phyloP scores from a whole-genome alignment of 2,329 filamentous ascomycete species.

The Alternaria brassicicola region DNA sequence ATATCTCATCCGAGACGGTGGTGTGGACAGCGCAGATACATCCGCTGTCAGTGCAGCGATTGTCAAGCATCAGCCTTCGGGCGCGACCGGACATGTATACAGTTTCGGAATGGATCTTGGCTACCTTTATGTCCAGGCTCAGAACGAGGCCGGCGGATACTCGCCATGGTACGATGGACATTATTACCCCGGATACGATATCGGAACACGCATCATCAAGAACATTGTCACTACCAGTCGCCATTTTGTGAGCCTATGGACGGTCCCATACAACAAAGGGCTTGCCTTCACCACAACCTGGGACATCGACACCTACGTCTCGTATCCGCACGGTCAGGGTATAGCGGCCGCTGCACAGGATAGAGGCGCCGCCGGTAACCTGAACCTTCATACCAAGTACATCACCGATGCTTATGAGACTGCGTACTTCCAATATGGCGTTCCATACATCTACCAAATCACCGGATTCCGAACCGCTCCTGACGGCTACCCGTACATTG shows the following conservation, averaged over 20 bases:
- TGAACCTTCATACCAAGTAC: slow-evolving; percentile 16
- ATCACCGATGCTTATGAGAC: slow-evolving; percentile 12
- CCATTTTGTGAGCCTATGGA: slow-evolving; percentile 11
- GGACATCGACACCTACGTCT: slow-evolving; percentile 16
- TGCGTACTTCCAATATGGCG: slow-evolving; percentile 14
- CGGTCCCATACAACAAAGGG: slow-evolving; percentile 15
- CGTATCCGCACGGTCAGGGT: slow-evolving; percentile 13
- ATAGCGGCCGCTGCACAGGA: slow-evolving; percentile 15
- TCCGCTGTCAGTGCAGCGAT: slow-evolving; percentile 8
- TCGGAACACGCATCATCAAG: slow-evolving; percentile 13
- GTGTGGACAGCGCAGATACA: slow-evolving; percentile 7
- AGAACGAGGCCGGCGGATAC: slow-evolving; percentile 7
- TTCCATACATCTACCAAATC: slow-evolving; percentile 15
- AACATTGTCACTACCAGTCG: slow-evolving; percentile 11
- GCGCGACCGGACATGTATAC: slow-evolving; percentile 10
- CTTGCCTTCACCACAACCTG: slow-evolving; percentile 13
- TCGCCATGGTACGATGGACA: slow-evolving; percentile 12
- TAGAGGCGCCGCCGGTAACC: slow-evolving; percentile 7
- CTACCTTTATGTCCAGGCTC: slow-evolving; percentile 5
- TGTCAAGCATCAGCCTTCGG: slow-evolving; percentile 8
- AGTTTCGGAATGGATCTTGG: slow-evolving; percentile 15
- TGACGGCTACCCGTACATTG: slow-evolving; percentile 10
- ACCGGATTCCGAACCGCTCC: slow-evolving; percentile 8
- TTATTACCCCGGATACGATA: slow-evolving; percentile 15
- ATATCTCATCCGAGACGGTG: slow-evolving; percentile 3